Evolutionary conservation across 2,329 filamentous ascomycete genomes (phyloP).

Genomic region (Xylariaceae sp.): DNA sequence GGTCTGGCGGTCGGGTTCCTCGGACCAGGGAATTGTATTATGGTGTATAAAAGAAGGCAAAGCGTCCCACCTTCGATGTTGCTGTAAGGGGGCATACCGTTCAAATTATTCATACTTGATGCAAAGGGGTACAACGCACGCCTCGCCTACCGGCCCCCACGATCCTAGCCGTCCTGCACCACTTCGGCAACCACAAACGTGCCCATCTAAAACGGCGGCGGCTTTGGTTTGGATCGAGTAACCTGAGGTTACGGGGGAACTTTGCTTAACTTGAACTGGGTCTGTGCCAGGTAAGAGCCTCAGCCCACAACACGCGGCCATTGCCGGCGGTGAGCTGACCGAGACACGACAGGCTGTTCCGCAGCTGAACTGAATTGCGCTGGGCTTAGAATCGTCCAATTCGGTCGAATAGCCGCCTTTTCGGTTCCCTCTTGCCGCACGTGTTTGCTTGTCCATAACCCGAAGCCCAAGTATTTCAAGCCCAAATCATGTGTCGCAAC

Average conservation of each 20-base stretch:
- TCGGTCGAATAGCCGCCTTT: background rate
- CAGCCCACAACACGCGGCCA: too few species aligned
- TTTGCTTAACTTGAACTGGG: too few species aligned
- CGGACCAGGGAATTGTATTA: background rate
- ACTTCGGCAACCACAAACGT: background rate
- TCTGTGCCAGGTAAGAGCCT: background rate
- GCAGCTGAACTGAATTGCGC: too few species aligned
- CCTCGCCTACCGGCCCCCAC: background rate
- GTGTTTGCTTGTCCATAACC: too few species aligned
- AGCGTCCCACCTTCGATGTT: background rate
- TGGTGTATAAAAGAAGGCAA: background rate
- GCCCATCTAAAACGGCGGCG: background rate
- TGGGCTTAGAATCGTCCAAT: background rate
- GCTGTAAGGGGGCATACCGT: too few species aligned
- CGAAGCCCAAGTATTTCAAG: too few species aligned
- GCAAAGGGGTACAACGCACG: background rate
- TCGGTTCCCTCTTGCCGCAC: background rate
- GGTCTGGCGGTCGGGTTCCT: too few species aligned
- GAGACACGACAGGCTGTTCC: background rate
- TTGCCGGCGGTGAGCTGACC: too few species aligned
- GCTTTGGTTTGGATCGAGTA: too few species aligned
- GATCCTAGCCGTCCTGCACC: background rate
- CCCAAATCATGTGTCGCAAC: conserved; percentile 25
- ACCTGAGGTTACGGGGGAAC: background rate
- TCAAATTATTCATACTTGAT: background rate